Evolutionary conservation across 768 basidiomycete genomes (phyloP).

Genomic region (Collybia sp.): DNA sequence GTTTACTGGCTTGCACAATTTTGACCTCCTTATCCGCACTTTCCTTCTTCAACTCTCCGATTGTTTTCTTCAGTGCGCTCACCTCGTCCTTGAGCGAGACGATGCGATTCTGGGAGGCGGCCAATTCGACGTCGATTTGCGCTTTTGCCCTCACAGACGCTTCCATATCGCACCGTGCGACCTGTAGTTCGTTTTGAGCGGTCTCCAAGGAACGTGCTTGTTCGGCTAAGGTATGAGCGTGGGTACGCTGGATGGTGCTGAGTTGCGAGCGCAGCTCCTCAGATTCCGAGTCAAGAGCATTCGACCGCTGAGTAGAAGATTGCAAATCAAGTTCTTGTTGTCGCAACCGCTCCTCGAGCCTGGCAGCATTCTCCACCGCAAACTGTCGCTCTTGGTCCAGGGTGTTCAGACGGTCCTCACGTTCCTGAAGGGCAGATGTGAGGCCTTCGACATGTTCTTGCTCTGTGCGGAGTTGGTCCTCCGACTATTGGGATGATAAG

Average conservation of each 20-base stretch:
- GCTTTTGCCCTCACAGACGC: slow-evolving; percentile 48
- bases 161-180: slow-evolving; percentile 43
- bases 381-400: slow-evolving; percentile 55
- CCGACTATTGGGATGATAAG: slow-evolving; percentile 32
- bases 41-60: slow-evolving; percentile 72
- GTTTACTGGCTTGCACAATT: slow-evolving; percentile 66
- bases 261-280: slow-evolving; percentile 54
- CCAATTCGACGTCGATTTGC: slow-evolving; percentile 47
- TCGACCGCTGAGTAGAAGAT: slow-evolving; percentile 39
- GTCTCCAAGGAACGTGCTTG: slow-evolving; percentile 43
- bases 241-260: slow-evolving; percentile 49
- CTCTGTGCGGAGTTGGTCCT: slow-evolving; percentile 46
- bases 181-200: slow-evolving; percentile 39
- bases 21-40: slow-evolving; percentile 84
- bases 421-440: slow-evolving; percentile 43
- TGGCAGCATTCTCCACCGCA: slow-evolving; percentile 46
- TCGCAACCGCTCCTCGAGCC: slow-evolving; percentile 52
- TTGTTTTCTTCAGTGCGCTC: slow-evolving; percentile 52
- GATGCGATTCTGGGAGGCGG: slow-evolving; percentile 44
- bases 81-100: slow-evolving; percentile 50
- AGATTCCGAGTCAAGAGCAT: slow-evolving; percentile 44
- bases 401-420: slow-evolving; percentile 43
- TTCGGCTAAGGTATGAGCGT: slow-evolving; percentile 43
- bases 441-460: slow-evolving; percentile 48
- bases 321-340: slow-evolving; percentile 54